Conservation (phyloP, 176 grass and related monocot genomes). For the Avena eriantha region DNA sequence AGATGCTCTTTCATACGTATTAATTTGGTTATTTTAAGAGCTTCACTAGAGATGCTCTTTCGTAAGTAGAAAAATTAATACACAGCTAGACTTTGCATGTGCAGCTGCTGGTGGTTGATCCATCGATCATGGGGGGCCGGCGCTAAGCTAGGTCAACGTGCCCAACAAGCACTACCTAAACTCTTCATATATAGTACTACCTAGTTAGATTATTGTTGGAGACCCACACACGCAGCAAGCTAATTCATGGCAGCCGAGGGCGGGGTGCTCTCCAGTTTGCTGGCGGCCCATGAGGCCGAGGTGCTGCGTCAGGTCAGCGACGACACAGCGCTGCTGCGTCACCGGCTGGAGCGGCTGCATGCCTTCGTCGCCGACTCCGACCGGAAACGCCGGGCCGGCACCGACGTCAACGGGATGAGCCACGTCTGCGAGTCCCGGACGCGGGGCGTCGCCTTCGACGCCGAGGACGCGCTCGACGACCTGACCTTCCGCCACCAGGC, state of each 20-base stretch:
- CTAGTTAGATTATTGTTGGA: too few relatives aligned
- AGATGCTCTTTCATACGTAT: too few relatives aligned
- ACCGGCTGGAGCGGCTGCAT: conserved; percentile 8
- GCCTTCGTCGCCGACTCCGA: conserved; percentile 10
- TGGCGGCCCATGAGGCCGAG: conserved; percentile 4
- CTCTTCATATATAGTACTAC: neutral
- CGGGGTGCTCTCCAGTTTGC: neutral
- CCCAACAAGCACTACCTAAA: neutral
- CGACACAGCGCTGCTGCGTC: neutral
- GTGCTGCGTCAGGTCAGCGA: neutral
- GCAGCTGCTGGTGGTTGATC: neutral
- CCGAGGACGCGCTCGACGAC: neutral
- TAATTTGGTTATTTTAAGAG: too few relatives aligned
- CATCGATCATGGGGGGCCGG: neutral
- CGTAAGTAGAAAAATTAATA: too few relatives aligned
- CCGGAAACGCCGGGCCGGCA: neutral
- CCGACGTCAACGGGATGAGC: neutral
- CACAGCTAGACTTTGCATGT: neutral
- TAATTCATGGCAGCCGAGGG: neutral
- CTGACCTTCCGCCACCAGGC: neutral
- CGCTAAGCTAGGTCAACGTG: neutral
- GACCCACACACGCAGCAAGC: neutral
- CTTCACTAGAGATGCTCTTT: too few relatives aligned
- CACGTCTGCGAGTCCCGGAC: neutral
- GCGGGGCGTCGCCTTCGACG: neutral